These are phyloP conservation scores for Aegilops speltoides DNA, from an alignment of 176 grass and related monocot species.

Conservation along the genomic window DNA sequence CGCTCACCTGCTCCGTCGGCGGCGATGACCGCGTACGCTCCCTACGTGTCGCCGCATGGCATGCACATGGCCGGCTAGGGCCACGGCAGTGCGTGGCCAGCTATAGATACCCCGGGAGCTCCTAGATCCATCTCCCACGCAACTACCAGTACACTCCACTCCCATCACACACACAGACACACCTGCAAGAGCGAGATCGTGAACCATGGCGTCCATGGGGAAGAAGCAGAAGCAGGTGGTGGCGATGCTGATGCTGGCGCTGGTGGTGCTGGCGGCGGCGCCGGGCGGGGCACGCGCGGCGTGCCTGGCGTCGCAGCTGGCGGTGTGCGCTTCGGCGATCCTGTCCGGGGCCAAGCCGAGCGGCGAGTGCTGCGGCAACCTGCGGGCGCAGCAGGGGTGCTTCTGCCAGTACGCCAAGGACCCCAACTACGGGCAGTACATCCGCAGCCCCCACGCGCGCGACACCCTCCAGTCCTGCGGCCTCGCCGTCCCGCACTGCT, in stretches of 20 bases:
- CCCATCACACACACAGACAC: not conserved
- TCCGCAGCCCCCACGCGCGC: slow-evolving; percentile 31
- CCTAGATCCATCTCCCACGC: too few relatives aligned
- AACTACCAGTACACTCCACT: too few relatives aligned
- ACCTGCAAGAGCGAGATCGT: not conserved
- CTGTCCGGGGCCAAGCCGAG: not conserved
- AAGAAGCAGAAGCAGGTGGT: not conserved
- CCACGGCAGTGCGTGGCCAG: too few relatives aligned
- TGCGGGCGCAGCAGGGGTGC: slow-evolving; percentile 23
- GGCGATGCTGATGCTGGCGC: not conserved
- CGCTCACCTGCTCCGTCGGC: too few relatives aligned
- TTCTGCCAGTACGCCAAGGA: slow-evolving; percentile 46
- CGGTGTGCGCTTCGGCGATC: slow-evolving; percentile 7
- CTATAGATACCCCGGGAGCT: too few relatives aligned
- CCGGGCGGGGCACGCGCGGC: not conserved
- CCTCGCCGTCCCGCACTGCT: too few relatives aligned
- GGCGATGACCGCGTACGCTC: too few relatives aligned
- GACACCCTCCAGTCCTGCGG: not conserved
- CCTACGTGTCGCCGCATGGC: too few relatives aligned
- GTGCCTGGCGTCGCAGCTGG: slow-evolving; percentile 28
- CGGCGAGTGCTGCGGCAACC: slow-evolving; percentile 24
- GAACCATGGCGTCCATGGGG: not conserved
- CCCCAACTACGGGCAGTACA: not conserved
- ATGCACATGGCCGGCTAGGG: too few relatives aligned
- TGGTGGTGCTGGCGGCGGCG: not conserved